These are phyloP conservation scores for Cadophora sp. DNA, from an alignment of 2,329 filamentous ascomycete species.

Conservation along the genomic window DNA sequence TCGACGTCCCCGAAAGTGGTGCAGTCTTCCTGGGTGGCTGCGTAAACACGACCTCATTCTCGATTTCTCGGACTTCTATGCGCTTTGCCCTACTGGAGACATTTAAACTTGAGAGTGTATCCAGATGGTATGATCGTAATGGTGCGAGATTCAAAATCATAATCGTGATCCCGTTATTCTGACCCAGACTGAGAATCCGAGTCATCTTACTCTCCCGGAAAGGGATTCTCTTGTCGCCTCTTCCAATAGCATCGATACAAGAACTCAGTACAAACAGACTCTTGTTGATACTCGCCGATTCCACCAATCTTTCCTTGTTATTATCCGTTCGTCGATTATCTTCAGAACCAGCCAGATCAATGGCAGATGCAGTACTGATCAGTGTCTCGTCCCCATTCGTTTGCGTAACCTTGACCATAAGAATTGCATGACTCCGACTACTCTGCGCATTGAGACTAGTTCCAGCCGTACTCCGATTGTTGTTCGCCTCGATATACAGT, in stretches of 20 bases:
- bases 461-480: constrained; percentile 85
- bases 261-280: constrained; percentile 93
- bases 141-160: constrained; percentile 97
- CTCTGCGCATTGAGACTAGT: constrained; percentile 95
- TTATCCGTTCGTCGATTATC: constrained; percentile 96
- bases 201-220: constrained; percentile 80
- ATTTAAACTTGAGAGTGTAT: constrained; percentile 91
- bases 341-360: constrained; percentile 94
- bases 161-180: constrained; percentile 93
- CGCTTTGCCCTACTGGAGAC: constrained; percentile 96
- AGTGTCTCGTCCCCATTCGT: constrained; percentile 70
- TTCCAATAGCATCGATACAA: constrained; percentile 92
- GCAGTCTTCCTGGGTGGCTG: constrained; percentile 65
- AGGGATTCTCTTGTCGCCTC: constrained; percentile 78
- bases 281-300: constrained; percentile 97
- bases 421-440: constrained; percentile 86
- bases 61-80: constrained; percentile 93
- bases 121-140: constrained; percentile 89
- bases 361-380: constrained; percentile 88
- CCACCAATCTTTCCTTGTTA: constrained; percentile 88
- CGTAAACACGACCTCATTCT: constrained; percentile 92
- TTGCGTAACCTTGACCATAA: constrained; percentile 88
- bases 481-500: constrained; percentile 90
- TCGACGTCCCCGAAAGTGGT: constrained; percentile 49
- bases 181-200: constrained; percentile 86